Conservation (phyloP, 164 flowering plant genomes). For the Protea cynaroides region DNA sequence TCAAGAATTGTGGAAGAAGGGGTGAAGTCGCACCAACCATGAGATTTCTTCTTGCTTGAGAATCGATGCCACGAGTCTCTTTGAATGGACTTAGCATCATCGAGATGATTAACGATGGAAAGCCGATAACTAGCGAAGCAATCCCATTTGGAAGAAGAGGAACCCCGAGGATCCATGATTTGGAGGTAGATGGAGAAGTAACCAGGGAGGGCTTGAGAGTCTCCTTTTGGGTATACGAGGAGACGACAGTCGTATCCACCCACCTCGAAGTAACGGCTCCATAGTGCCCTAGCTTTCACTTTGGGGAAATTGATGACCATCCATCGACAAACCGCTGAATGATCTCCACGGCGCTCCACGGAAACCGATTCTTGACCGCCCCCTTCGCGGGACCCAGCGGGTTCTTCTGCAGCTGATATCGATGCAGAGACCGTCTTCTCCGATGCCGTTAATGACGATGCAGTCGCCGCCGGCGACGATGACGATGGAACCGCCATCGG, state of each 20-base stretch:
- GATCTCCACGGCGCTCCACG: constrained; percentile 62
- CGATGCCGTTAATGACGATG: too few relatives aligned
- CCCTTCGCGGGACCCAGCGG: constrained; percentile 7
- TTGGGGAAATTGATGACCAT: constrained; percentile 66
- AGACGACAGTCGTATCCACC: constrained; percentile 92
- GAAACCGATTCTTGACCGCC: constrained; percentile 50
- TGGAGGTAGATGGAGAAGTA: constrained; percentile 80
- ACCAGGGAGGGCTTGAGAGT: constrained; percentile 89
- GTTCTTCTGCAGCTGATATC: not conserved
- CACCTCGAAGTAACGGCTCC: constrained; percentile 92
- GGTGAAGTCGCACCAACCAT: constrained; percentile 97
- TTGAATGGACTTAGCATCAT: constrained; percentile 63
- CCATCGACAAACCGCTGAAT: constrained; percentile 78
- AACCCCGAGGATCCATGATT: constrained; percentile 81
- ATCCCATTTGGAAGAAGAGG: constrained; percentile 80
- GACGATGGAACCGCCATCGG: not conserved
- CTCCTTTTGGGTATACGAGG: constrained; percentile 86
- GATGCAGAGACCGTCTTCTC: not conserved
- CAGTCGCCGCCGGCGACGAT: too few relatives aligned
- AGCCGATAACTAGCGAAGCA: constrained; percentile 84
- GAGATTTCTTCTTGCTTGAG: constrained; percentile 88
- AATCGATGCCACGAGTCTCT: constrained; percentile 94
- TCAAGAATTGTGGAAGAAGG: constrained; percentile 61
- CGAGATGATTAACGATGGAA: constrained; percentile 51
- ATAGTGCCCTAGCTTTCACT: constrained; percentile 69